A percentile compares a stretch with the other conserved stretches of the same genome.
phyloP scores from a whole-genome alignment of 495 filamentous ascomycete species.

The Aspergillus mulundensis region DNA sequence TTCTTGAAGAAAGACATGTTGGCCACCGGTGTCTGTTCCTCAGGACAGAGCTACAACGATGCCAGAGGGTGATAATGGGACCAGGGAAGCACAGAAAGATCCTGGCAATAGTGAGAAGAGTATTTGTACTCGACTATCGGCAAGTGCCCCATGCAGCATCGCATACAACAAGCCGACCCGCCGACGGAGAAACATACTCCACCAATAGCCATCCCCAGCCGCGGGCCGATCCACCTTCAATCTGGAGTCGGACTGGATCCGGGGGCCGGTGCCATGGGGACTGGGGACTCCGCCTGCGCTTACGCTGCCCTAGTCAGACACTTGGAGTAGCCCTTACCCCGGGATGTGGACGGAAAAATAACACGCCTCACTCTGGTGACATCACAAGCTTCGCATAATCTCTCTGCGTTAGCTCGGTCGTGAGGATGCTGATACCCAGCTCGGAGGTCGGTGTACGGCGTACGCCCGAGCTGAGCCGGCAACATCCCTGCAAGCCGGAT shows the following conservation, averaged over 20 bases:
- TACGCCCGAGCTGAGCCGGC: neutral
- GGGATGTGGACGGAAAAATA: neutral
- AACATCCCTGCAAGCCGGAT: neutral
- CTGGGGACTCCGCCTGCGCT: neutral
- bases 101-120: neutral
- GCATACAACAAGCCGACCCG: neutral
- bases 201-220: neutral
- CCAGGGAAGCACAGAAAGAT: neutral
- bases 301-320: too few species aligned
- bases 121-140: neutral
- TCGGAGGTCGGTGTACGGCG: neutral
- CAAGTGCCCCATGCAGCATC: neutral
- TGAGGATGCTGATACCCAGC: too few species aligned
- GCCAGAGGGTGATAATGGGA: neutral
- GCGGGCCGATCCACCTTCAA: neutral
- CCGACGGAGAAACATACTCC: neutral
- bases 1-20: conserved; percentile 2
- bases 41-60: neutral
- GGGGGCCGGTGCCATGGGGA: neutral
- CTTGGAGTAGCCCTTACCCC: neutral
- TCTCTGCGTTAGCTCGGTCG: neutral
- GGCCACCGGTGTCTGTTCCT: neutral
- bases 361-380: neutral
- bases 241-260: neutral
- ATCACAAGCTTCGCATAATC: neutral